Base-by-base conservation (phyloP, 495 filamentous ascomycete species). In the Lasiosphaeriaceae sp. region DNA sequence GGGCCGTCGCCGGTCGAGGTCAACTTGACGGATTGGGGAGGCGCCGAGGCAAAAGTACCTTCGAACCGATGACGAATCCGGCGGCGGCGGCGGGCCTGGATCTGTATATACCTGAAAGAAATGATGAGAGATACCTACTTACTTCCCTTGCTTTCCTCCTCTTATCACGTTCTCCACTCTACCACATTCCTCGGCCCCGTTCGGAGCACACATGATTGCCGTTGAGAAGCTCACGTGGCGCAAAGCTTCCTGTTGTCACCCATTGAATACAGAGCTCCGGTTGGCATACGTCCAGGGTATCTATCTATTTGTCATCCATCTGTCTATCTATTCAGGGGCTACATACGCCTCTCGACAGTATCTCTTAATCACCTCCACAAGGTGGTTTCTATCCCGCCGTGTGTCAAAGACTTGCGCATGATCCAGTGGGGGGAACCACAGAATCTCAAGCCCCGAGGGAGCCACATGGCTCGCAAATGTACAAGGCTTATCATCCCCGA, bases 391-490 rank as follows among this genome's bases (percentile, higher is more conserved):
- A 24, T 73, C 73, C 24, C 63, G 43, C 52, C 56, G 51, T 31
- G 63, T 66, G 58, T 88, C 85, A 66, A 89, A 89, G 12, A 84
- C 75, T 59, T 89, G 83, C 20, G 85, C 86, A 68, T 90, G 87
- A 64, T 90, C 85, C 39, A 86, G 62, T 12, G 76, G 71, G 11
- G 77, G 70, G 58, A 79, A 88, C 84, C 85, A 89, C 1, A 86
- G 41, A 9, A 88, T 68, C 59, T 87, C 80, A 29, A 86, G 61
- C 7, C 80, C 84, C 17, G 73, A 62, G 2, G 77, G 76, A 47
- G 60, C 74, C 74, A 77, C 78, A 43, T 67, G 26, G n/a, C 58
- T 55, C 41, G 35, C 61, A 20, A 17, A 29, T 7, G 49, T 57
- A 31, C 20, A 12, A 7, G 26, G 20, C 51, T 19, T 39, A 7